A percentile compares a stretch with the other conserved stretches of the same genome.
phyloP scores from a whole-genome alignment of 805 yeast genomes.

The Metschnikowia corniflorae region DNA sequence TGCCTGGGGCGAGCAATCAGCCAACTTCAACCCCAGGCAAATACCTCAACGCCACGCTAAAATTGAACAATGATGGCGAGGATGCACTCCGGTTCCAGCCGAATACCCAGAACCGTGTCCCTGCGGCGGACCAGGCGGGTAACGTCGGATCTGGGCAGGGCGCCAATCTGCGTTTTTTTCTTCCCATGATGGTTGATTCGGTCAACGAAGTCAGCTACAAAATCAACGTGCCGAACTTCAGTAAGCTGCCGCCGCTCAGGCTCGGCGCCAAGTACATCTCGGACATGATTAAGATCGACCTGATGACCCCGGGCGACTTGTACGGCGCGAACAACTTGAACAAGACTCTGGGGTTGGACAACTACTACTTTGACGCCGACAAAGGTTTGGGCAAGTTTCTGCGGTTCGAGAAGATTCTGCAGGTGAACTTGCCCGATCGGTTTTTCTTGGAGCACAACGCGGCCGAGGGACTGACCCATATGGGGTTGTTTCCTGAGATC shows the following conservation, averaged over 20 bases:
- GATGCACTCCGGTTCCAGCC: conserved; percentile 31
- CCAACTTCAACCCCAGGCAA: conserved; percentile 11
- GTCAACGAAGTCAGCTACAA: conserved; percentile 41
- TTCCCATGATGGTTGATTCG: conserved; percentile 32
- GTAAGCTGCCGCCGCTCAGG: conserved; percentile 49
- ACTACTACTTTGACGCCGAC: conserved; percentile 52
- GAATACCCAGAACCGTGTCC: conserved; percentile 7
- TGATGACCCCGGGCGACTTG: conserved; percentile 53
- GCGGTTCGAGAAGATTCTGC: conserved; percentile 72
- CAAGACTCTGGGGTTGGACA: conserved; percentile 50
- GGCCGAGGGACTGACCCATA: conserved; percentile 62
- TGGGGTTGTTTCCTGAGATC: conserved; percentile 82
- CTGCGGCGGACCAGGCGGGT: conserved; percentile 7
- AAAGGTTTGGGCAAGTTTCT: conserved; percentile 51
- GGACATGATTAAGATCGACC: conserved; percentile 54
- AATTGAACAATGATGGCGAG: conserved; percentile 22
- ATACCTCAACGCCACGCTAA: conserved; percentile 32
- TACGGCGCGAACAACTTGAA: conserved; percentile 57
- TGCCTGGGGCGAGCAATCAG: conserved; percentile 2
- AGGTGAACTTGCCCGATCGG: conserved; percentile 74
- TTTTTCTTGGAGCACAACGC: conserved; percentile 69
- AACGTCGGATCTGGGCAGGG: conserved; percentile 19
- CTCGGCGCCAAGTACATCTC: conserved; percentile 64
- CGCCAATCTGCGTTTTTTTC: conserved; percentile 28
- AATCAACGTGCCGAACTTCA: conserved; percentile 46